Conservation (phyloP, 371 early-diverging fungal species). For the Mortierella sp. region DNA sequence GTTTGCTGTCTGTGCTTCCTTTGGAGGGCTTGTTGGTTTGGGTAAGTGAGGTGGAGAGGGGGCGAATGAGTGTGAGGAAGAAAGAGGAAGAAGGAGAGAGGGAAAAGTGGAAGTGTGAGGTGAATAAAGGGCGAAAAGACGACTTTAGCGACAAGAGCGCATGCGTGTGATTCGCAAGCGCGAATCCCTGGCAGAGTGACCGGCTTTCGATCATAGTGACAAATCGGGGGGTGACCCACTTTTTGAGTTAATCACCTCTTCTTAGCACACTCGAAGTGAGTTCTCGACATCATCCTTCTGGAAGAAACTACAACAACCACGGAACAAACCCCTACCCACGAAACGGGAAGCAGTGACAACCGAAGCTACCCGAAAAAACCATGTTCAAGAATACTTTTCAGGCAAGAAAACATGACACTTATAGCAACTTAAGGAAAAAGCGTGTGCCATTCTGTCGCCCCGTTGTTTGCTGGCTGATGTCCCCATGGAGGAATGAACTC, state of each 20-base stretch:
- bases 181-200: not conserved
- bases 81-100: not conserved
- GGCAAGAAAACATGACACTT: slow-evolving; percentile 55
- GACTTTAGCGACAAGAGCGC: not conserved
- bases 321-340: not conserved
- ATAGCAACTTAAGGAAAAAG: not conserved
- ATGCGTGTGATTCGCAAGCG: not conserved
- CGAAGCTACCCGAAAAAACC: not conserved
- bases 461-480: not conserved
- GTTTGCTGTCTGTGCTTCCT: not conserved
- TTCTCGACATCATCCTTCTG: not conserved
- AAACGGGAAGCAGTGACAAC: not conserved
- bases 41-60: not conserved
- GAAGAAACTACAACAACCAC: not conserved
- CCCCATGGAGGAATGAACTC: not conserved
- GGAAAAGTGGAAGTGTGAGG: not conserved
- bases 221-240: not conserved
- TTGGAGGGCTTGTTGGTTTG: not conserved
- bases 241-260: no score
- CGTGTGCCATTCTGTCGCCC: no score
- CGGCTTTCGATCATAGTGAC: not conserved
- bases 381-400: slow-evolving; percentile 86
- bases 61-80: not conserved
- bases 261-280: no score
- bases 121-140: not conserved